Base-by-base conservation (phyloP, 1,139 yeast species). In the Pichia sp. region DNA sequence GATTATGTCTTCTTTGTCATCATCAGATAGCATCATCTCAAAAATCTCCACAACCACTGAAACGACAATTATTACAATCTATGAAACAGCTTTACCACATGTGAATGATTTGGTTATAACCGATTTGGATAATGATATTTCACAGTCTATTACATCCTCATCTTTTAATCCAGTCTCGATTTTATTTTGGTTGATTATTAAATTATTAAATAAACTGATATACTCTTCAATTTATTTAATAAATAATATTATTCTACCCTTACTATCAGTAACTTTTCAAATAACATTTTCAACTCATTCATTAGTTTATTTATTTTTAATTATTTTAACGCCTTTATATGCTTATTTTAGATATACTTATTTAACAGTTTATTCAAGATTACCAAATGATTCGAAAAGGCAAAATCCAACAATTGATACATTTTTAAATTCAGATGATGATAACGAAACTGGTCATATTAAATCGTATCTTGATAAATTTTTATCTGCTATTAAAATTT, bases 401-500 rank as follows among this genome's bases (percentile, higher is more conserved):
- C 71, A 67, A 40, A 73, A 70, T 42, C 73, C 75, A 9, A 60
- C 62, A 30, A 55, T 71, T 39, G 78, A 72, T 42, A 56, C 73
- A 22, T 68, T 71, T 49, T 51, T 69, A 24, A 71, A 67, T 40
- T 43, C 54, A 7, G 29, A 36, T 30, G 53, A 67, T 3, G 59
- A 62, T 25, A 61, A 57, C 24, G 67, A 64, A 41, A 57, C 66
- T 31, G 70, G 73, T 45, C 62, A 72, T 6, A 65, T 73, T 9
- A 63, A 70, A 35, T 74, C 79, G 26, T 90, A 89, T 59, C 68
- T 92, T 47, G 97, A 92, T 61, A 96, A 90, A 59, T 92, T 92
- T 56, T 67, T 92, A 40, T 76, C 86, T 45, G 97, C 97, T 1
- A 87, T 92, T 53, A 89, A 87, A 64, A 87, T 92, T 22, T 92